phyloP scores from a whole-genome alignment of 768 basidiomycete species.

The Leccinum incarnatum region DNA sequence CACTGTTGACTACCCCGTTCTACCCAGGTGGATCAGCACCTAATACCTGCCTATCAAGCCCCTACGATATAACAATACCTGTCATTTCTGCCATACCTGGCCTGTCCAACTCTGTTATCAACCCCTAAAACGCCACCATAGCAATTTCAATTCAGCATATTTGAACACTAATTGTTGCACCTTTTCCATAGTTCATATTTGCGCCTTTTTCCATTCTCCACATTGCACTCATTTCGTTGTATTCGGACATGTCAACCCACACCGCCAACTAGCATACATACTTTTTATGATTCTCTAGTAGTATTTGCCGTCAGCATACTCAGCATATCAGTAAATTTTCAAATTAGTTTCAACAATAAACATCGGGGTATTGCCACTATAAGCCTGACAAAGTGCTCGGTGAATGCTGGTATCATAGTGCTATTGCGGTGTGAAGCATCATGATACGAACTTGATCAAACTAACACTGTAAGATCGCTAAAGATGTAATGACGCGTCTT shows the following conservation, averaged over 20 bases:
- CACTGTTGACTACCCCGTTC: conserved; percentile 30
- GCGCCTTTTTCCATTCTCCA: not conserved
- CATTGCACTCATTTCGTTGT: conserved; percentile 14
- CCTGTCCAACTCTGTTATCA: conserved; percentile 12
- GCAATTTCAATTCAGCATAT: conserved; percentile 3
- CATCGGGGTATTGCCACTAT: conserved; percentile 7
- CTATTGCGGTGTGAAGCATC: conserved; percentile 1
- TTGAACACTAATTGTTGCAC: conserved; percentile 2
- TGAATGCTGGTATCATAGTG: not conserved
- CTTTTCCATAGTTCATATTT: conserved; percentile 26
- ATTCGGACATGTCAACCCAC: conserved; percentile 9
- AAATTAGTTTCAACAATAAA: conserved; percentile 17
- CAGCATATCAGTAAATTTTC: conserved; percentile 4
- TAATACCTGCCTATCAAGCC: conserved; percentile 3
- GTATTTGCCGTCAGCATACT: conserved; percentile 12
- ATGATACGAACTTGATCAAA: not conserved
- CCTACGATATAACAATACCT: conserved; percentile 9
- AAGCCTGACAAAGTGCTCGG: not conserved
- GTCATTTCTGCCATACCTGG: conserved; percentile 18
- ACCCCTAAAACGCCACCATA: conserved; percentile 9
- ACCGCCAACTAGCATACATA: conserved; percentile 14
- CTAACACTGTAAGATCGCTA: not conserved
- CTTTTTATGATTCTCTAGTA: conserved; percentile 19
- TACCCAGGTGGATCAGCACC: conserved; percentile 22
- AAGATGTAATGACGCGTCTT: conserved; percentile 13